Evolutionary conservation across 257 asterid genomes (phyloP).

Genomic region (Misopates orontium): DNA sequence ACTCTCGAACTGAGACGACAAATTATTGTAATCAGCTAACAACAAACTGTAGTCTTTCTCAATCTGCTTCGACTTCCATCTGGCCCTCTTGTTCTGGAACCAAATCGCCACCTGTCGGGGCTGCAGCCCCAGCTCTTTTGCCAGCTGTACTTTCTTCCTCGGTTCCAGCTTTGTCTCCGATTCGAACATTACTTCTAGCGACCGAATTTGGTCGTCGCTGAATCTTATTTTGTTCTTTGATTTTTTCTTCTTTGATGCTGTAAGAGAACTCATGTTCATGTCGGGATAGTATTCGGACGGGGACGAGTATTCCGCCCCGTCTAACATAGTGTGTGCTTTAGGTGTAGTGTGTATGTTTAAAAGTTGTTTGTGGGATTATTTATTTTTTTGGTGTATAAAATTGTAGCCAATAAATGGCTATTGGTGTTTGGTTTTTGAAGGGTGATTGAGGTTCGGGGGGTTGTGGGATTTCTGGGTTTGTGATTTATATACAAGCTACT

Average conservation of each 20-base stretch:
- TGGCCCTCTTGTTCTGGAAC: constrained; percentile 75
- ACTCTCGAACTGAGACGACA: constrained; percentile 38
- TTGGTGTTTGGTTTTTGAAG: background rate
- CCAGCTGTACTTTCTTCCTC: constrained; percentile 49
- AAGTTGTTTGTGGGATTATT: background rate
- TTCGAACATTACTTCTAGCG: constrained; percentile 52
- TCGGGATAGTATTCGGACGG: constrained; percentile 25
- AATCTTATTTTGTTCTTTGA: constrained; percentile 42
- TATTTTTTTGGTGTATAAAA: too few species aligned
- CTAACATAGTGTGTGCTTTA: constrained; percentile 23
- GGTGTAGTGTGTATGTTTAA: background rate
- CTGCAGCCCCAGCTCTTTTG: constrained; percentile 56
- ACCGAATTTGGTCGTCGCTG: constrained; percentile 56
- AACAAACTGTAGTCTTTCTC: constrained; percentile 44
- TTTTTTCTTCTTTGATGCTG: constrained; percentile 31
- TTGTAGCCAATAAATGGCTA: too few species aligned
- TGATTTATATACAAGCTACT: background rate
- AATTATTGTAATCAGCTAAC: constrained; percentile 35
- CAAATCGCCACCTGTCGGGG: constrained; percentile 74
- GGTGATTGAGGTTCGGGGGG: background rate
- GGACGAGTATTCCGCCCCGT: constrained; percentile 26
- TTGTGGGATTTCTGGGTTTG: background rate
- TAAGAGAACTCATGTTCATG: background rate
- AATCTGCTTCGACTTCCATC: constrained; percentile 69
- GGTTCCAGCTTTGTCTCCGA: constrained; percentile 55